Conservation (phyloP, 1,284 basidiomycete species). For the Peniophora sp. region DNA sequence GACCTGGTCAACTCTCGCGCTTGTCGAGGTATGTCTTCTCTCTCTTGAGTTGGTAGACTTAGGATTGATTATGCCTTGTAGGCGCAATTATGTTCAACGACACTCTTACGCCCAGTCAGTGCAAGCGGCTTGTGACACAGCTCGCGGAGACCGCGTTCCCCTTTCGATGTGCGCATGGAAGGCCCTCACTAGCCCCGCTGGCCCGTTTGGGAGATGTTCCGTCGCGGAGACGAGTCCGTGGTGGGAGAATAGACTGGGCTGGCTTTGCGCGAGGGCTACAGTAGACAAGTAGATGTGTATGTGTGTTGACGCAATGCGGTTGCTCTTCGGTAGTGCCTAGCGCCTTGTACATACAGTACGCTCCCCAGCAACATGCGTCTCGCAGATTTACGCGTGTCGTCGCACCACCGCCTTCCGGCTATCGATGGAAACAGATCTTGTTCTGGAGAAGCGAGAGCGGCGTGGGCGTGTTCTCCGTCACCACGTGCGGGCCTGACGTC, state of each 20-base stretch:
- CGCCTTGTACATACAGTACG: no score
- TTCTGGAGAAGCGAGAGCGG: no score
- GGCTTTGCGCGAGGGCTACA: background rate
- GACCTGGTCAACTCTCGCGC: slow-evolving; percentile 89
- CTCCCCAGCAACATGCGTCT: no score
- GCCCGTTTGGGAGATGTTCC: slow-evolving; percentile 9
- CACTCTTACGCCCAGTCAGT: slow-evolving; percentile 58
- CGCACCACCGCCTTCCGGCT: no score
- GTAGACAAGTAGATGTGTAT: background rate
- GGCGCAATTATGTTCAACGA: slow-evolving; percentile 98
- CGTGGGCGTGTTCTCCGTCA: no score
- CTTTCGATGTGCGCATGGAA: slow-evolving; percentile 92
- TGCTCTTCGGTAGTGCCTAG: no score
- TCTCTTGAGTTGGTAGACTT: slow-evolving; percentile 3
- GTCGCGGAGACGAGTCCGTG: slow-evolving; percentile 5
- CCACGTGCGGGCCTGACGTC: no score
- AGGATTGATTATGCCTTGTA: slow-evolving; percentile 20
- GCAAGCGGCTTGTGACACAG: slow-evolving; percentile 57
- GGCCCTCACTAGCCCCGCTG: slow-evolving; percentile 22
- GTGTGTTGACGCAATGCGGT: no score
- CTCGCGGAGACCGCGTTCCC: slow-evolving; percentile 73
- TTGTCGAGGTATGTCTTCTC: slow-evolving; percentile 62
- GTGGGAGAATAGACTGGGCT: slow-evolving; percentile 7
- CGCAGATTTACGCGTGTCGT: no score
- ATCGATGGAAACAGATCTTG: no score